Base-by-base conservation (phyloP, 2,329 filamentous ascomycete genomes). In the Trichophyton equinum region DNA sequence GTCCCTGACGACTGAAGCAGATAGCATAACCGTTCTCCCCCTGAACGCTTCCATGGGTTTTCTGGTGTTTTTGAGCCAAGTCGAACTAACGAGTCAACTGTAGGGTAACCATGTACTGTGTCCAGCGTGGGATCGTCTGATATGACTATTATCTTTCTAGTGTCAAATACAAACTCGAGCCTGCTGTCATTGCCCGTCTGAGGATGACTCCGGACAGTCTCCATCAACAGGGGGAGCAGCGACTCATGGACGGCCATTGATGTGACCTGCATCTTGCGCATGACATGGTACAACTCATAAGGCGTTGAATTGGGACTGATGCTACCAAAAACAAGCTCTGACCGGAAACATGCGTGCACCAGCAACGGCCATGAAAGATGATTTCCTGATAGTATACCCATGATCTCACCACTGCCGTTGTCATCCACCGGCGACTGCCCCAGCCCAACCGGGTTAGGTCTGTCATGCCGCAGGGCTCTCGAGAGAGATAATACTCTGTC, bases 261-360 rank as follows among this genome's bases (percentile, higher is more conserved):
- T 18, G 60, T 63, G 11, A 53, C 46, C 46, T 63, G 62, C 62
- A 63, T 63, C 47, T 63, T 63, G 51, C 62, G 60, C 62, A 63
- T 63, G 40, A 63, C 59, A 40, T 63, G 60, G 44, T 60, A 63
- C 6, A 63, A 60, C 51, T 63, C 62, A 38, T 58, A 63, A 8
- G 62, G 57, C 4, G 62, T 63, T 8, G 60, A 63, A 18, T 42
- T 57, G 7, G 62, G 62, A 38, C 62, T 63, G 49, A 63, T 63
- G 36, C 60, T 49, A 11, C 62, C 60, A 55, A 63, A 63, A 5
- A 63, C 62, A 30, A 63, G 36, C 42, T 61, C 62, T 7, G 62
- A 57, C 3, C 60, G 60, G 36, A 63, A 63, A 18, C 60, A 63
- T n/a, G 62, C 56, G 25, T 63, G 62, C 4, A 57, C 55, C n/a